Base-by-base conservation (phyloP, 116 monocot genomes). In the Phalaenopsis hybrid region DNA sequence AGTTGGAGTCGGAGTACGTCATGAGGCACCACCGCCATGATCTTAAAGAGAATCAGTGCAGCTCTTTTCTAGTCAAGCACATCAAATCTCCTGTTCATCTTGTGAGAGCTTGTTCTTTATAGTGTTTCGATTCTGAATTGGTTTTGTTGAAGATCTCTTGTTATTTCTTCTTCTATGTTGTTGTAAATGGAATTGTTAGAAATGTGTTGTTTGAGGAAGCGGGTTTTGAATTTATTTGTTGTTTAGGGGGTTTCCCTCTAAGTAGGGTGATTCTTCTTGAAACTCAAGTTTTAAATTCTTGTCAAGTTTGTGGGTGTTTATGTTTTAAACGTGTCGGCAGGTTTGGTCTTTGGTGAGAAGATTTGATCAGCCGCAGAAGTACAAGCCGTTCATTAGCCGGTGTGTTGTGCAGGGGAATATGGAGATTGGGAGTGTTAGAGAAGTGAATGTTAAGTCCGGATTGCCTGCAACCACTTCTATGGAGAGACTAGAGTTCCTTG, bases 71-170 rank as follows among this genome's bases (percentile, higher is more conserved):
- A 50, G 59, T 92, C 85, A 92, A 93, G 80, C 92, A 88, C 87
- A 89, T 96, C 89, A 86, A 84, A 34, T 90, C 96, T n/a, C 94
- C 96, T 7, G 79, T 90, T 75, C 89, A 90, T 72, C 90, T 90
- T 18, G 96, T 96, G 65, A 78, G 84, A 52, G 50, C 49, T 72
- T 41, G 72, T 5, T 72, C 23, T 50, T 77, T 48, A 13, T 21
- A 72, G 72, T 37, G 63, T 63, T 58, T 4, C n/a, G 31, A 16
- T 6, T 5, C 37, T 72, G 72, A 37, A 72, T 37, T 1, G 34
- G 23, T 17, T 11, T 77, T 77, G 25, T 51, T 48, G 51, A 25
- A 44, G 16, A 7, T 51, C 28, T 77, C 44, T 51, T 46, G 1
- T 6, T 75, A 5, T 11, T 51, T 8, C 59, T n/a, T n/a, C n/a